Base-by-base conservation (phyloP, 805 yeast genomes). In the Cyberlindnera japonica region DNA sequence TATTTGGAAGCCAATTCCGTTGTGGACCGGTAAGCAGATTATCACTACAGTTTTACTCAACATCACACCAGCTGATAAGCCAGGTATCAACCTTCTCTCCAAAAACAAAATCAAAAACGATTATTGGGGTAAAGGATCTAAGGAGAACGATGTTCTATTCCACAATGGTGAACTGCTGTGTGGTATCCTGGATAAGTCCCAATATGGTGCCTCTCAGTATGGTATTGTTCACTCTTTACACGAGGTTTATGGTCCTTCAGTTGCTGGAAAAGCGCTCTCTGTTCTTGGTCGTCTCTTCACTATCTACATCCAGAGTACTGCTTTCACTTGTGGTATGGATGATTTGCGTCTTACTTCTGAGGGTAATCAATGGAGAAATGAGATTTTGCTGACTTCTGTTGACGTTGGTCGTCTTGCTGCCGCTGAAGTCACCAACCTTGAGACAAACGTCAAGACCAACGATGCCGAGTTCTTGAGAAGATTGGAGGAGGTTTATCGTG, bases 291-390 rank as follows among this genome's bases (percentile, higher is more conserved):
- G 99, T 57, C 72, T 93, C 40, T 91, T 95, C 68, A 95, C 99
- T 17, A 88, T 86, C 63, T 93, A 88, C 64, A 89, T 83, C 57
- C 90, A 83, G 77, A 75, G 79, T 69, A 84, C 87, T 43, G 98
- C 96, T 2, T 86, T 93, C 61, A 93, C 99, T 7, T 93, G 99
- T 81, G 99, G 99, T 75, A 95, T 93, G 99, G 99, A 93, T 63
- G 99, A 93, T 69, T 73, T 93, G 63, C 79, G 95, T 61, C 74
- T 95, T 53, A 93, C 98, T 17, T 77, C 64, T 3, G 95, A 87
- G 54, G 99, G 99, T 60, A 90, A 95, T 62, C 58, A 72, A 45
- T 81, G 95, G 91, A 81, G 99, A 72, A 67, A 68, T 12, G 95
- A 88, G 45, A 85, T 93, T 47, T 73, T 95, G 62, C 68, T 77